Conservation (phyloP, 176 grass and related monocot species). For the Oryza nivara region DNA sequence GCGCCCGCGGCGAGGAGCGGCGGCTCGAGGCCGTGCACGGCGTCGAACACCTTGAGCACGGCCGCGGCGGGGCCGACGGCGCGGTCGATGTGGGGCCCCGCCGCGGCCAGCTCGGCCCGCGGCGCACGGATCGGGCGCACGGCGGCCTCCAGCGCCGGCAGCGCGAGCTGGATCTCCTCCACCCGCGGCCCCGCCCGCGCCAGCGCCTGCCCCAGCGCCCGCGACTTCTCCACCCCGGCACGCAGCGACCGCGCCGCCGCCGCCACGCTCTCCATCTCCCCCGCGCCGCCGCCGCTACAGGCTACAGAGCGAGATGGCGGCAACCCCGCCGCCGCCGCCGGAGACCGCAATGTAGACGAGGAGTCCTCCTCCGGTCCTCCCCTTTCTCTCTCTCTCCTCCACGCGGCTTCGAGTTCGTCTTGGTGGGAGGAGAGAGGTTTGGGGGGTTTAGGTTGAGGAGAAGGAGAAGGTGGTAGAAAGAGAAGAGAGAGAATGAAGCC, state of each 20-base stretch:
- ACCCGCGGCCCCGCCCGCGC: slow-evolving; percentile 58
- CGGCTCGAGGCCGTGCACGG: slow-evolving; percentile 83
- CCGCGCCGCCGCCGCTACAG: no score
- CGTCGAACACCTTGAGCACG: slow-evolving; percentile 99
- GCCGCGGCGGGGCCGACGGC: slow-evolving; percentile 79
- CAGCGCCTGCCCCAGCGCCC: slow-evolving; percentile 44
- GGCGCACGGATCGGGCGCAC: slow-evolving; percentile 84
- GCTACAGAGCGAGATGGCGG: neutral
- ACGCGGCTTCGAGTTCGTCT: neutral
- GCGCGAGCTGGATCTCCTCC: slow-evolving; percentile 75
- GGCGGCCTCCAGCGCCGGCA: slow-evolving; percentile 76
- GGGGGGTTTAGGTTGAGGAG: neutral
- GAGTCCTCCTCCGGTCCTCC: neutral
- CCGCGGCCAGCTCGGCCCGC: slow-evolving; percentile 49
- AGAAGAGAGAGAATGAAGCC: neutral
- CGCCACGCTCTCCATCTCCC: slow-evolving; percentile 38
- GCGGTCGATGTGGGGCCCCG: slow-evolving; percentile 82
- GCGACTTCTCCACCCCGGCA: slow-evolving; percentile 60
- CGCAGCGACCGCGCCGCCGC: slow-evolving; percentile 56
- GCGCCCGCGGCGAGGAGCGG: slow-evolving; percentile 59
- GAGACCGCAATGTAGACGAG: neutral
- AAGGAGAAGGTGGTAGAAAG: neutral
- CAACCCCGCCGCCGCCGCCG: neutral
- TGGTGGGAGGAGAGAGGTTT: neutral
- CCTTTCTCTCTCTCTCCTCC: neutral